Evolutionary conservation across 495 filamentous ascomycete genomes (phyloP).

Genomic region (Neurospora tetrasperma): DNA sequence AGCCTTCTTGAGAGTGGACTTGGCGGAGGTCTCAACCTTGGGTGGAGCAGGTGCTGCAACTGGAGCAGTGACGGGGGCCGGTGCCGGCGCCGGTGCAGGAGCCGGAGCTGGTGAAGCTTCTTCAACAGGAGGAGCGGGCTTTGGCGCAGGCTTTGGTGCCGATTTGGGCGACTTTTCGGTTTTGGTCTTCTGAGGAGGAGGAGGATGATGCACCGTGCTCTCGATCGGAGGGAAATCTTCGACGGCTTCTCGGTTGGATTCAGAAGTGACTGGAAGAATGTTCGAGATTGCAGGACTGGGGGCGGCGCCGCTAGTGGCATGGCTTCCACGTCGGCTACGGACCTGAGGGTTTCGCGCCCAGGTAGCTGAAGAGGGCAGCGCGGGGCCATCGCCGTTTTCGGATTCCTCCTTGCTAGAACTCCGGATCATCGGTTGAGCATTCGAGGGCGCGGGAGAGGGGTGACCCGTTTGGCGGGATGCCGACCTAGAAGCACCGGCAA

Average conservation of each 20-base stretch:
- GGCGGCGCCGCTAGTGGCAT: conserved; percentile 65
- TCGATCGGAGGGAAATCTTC: conserved; percentile 20
- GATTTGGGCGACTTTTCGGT: neutral
- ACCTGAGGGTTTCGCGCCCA: conserved; percentile 79
- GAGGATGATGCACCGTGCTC: conserved; percentile 1
- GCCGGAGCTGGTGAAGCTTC: neutral
- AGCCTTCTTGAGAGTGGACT: conserved; percentile 5
- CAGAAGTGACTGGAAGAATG: conserved; percentile 44
- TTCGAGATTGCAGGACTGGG: conserved; percentile 68
- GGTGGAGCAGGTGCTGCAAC: neutral
- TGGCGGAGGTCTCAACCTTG: neutral
- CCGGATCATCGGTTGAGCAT: conserved; percentile 61
- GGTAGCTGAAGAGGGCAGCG: conserved; percentile 81
- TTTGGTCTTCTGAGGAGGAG: conserved; percentile 1
- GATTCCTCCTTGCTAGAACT: conserved; percentile 69
- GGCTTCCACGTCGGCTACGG: conserved; percentile 61
- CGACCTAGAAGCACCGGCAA: conserved; percentile 36
- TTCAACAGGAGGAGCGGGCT: neutral
- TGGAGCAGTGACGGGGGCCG: conserved; percentile 1
- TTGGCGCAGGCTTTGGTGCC: neutral
- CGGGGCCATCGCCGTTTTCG: conserved; percentile 65
- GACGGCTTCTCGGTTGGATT: conserved; percentile 26
- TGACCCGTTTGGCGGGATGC: conserved; percentile 41
- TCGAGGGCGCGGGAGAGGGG: conserved; percentile 41
- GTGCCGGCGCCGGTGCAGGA: neutral